These are phyloP conservation scores for Torulaspora globosa DNA, from an alignment of 1,139 yeast species.

Conservation along the genomic window DNA sequence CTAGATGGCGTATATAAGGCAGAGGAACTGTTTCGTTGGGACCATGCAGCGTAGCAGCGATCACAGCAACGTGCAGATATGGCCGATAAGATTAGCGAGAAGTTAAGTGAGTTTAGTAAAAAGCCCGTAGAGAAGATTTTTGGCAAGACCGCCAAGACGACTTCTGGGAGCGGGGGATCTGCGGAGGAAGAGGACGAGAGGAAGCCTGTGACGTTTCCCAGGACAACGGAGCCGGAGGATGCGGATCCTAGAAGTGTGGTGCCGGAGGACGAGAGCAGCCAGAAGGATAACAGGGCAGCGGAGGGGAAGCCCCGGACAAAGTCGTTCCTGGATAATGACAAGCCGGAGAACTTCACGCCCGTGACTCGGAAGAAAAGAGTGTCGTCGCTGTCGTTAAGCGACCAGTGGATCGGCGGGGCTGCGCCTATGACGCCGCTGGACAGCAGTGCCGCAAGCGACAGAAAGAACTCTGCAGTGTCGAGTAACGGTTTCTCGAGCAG, in stretches of 20 bases:
- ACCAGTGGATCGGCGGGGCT: constrained; percentile 55
- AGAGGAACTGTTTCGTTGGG: too few species aligned
- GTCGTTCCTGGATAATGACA: constrained; percentile 66
- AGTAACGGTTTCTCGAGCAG: constrained; percentile 13
- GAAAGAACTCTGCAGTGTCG: constrained; percentile 2
- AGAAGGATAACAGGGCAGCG: constrained; percentile 4
- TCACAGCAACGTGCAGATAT: neutral
- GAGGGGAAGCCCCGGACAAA: constrained; percentile 21
- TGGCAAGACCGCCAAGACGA: constrained; percentile 9
- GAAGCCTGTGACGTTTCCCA: constrained; percentile 11
- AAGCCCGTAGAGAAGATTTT: constrained; percentile 7
- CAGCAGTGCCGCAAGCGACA: constrained; percentile 11
- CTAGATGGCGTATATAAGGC: neutral
- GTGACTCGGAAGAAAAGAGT: constrained; percentile 57
- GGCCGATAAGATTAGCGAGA: constrained; percentile 10
- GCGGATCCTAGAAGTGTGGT: constrained; percentile 12
- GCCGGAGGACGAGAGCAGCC: constrained; percentile 7
- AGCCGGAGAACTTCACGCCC: constrained; percentile 63
- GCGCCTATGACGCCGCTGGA: constrained; percentile 31
- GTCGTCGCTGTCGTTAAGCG: constrained; percentile 67
- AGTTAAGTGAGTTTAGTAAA: constrained; percentile 8
- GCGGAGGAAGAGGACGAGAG: constrained; percentile 18
- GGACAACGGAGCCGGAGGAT: constrained; percentile 13
- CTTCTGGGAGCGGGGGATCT: constrained; percentile 5
- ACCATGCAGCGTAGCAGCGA: neutral